Evolutionary conservation across 805 yeast genomes (phyloP), one percentile per base, ranked within the genome.

Genomic region (Metschnikowia cerradonensis): DNA sequence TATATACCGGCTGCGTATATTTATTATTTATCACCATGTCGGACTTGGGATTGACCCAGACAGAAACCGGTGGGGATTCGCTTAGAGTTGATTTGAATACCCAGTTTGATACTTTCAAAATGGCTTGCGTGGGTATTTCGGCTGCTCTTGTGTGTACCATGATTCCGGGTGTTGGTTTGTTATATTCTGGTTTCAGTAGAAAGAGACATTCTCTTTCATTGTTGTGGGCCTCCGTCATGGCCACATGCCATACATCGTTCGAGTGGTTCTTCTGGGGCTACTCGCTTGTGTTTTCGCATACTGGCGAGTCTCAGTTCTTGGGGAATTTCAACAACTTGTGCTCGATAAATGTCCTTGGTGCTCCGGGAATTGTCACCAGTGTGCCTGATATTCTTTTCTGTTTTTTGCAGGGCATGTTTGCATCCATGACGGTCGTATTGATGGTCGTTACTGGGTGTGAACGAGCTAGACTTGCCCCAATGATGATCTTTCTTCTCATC

Each of bases 371-470:
- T 33, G 84, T 79, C 8, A 53, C 80, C 2, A 61, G 86, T 3
- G 76, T 92, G 15, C 99, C 99, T 19, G 97, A 91, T 66, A 85
- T 92, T 50, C 78, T 92, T 53, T 92, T 86, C 73, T 84, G 90
- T 64, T 84, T 88, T 56, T 92, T 84, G 82, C 98, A 92, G 73
- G 96, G 97, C 65, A 90, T 90, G 96, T 94, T 94, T 64, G 98
- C 98, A 41, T 82, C 86, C 67, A 86, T 86, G 45, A 90, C 98
- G 31, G 97, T 95, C 56, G 86, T 88, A 65, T 80, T 94, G 71
- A 85, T 92, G 95, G 79, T 90, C 43, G 99, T 98, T 68, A 98
- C 97, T 71, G 97, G 97, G 47, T 89, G 95, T 70, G 99, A 94
- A 73, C 84, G 99, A 69, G 97, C 96, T 15, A 80, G 98, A 64